Evolutionary conservation across 1,284 basidiomycete species (phyloP), one percentile per base, ranked within the genome.

Genomic region (Termitomyces sp.): DNA sequence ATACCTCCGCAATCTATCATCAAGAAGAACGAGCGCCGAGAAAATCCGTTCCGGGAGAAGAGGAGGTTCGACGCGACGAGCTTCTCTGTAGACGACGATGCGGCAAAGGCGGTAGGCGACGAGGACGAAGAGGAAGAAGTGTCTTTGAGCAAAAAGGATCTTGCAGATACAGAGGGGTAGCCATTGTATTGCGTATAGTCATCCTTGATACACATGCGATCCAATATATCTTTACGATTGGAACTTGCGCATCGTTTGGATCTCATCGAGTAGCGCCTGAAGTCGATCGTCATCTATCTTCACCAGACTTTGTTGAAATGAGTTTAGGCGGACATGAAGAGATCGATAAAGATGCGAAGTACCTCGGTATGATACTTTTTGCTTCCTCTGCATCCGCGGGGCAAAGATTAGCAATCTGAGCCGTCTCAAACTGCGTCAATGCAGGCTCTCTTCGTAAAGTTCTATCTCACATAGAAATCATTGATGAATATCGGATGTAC

Each of bases 281-380:
- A 95, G 72, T 56, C 83, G 73, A 60, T 93, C 91, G 59, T 95
- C 92, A 57, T 95, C 93, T 55, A 92, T 84, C 65, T 91, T 90
- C 18, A 88, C 85, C 41, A 94, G 77, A 68, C 91, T 93, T 42
- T 26, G 21, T n/a, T 54, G 24, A 46, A 26, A 14, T 18, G 10
- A 35, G 11, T 13, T 51, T 9, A 50, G n/a, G 26, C 30, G 10
- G 10, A 46, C 47, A 28, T 54, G 33, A 51, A 49, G 41, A 40
- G n/a, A n/a, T 26, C 4, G 5, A 19, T 19, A 21, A 9, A 38
- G 13, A 28, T 46, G 28, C 5, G 13, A 42, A 72, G 42, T 52
- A 86, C 90, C 92, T 95, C 4, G 93, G 93, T 48, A 97, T 78
- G 50, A 94, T 79, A 62, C 91, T 93, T 72, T 93, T 95, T 14